Conservation (phyloP, 1,139 yeast genomes). For the Pneumocystis jirovecii region DNA sequence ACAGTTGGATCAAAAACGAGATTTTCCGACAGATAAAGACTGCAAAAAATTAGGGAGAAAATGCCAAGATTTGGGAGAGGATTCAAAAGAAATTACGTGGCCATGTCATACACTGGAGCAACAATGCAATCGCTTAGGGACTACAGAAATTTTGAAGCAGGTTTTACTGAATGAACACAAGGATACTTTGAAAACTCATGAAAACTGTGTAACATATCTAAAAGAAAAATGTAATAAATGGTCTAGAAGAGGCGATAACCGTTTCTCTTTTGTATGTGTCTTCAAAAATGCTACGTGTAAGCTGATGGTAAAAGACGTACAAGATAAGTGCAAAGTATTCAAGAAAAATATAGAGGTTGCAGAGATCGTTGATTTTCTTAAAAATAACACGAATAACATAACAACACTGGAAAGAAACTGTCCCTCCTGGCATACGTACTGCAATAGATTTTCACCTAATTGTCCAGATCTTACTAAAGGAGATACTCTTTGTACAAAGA, state of each 20-base stretch:
- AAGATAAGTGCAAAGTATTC: too few relatives aligned
- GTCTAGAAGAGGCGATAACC: too few relatives aligned
- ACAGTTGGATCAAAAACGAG: background rate
- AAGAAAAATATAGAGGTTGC: background rate
- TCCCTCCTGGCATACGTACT: background rate
- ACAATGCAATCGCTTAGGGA: background rate
- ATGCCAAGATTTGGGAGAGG: background rate
- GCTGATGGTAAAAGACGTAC: too few relatives aligned
- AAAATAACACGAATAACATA: too few relatives aligned
- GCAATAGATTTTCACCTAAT: background rate
- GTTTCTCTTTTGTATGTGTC: too few relatives aligned
- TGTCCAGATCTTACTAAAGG: background rate
- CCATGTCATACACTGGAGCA: background rate
- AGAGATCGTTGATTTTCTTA: background rate
- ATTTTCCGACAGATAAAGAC: background rate
- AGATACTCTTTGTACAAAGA: background rate
- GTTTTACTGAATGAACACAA: too few relatives aligned
- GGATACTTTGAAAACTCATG: too few relatives aligned
- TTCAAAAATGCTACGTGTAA: too few relatives aligned
- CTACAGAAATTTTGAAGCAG: background rate
- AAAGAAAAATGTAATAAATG: too few relatives aligned
- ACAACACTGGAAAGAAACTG: background rate
- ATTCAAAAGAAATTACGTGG: background rate
- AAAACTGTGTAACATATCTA: too few relatives aligned
- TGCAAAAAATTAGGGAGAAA: background rate